Evolutionary conservation across 2,329 filamentous ascomycete genomes (phyloP).

Genomic region (Colletotrichum tabaci): DNA sequence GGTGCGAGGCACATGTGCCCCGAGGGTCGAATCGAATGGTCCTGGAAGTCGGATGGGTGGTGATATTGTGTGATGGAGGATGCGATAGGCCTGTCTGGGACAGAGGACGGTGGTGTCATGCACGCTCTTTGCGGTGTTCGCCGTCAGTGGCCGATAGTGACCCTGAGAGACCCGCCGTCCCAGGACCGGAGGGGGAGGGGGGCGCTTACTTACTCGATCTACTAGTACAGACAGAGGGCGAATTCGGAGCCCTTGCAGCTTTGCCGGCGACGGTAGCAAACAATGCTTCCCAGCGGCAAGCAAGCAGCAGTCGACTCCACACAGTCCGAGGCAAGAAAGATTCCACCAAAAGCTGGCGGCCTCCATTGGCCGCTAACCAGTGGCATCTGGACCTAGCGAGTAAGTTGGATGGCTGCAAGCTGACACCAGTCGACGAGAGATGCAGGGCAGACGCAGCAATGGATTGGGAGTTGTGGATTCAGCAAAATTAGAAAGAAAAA

Average conservation of each 20-base stretch:
- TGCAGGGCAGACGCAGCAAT: slow-evolving; percentile 21
- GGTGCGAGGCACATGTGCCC: slow-evolving; percentile 30
- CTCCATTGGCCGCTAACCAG: slow-evolving; percentile 29
- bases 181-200: neutral
- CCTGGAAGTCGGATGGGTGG: slow-evolving; percentile 43
- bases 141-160: slow-evolving; percentile 29
- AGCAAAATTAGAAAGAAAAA: no score
- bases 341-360: slow-evolving; percentile 15
- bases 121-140: slow-evolving; percentile 30
- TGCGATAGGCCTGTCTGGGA: slow-evolving; percentile 27
- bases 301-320: slow-evolving; percentile 17
- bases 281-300: slow-evolving; percentile 11
- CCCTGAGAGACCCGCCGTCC: slow-evolving; percentile 22
- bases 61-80: slow-evolving; percentile 35
- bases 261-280: slow-evolving; percentile 21
- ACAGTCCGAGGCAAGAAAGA: slow-evolving; percentile 15
- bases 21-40: slow-evolving; percentile 28
- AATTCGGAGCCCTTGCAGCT: slow-evolving; percentile 36
- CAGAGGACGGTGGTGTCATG: slow-evolving; percentile 38
- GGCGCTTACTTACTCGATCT: no score
- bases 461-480: slow-evolving; percentile 1
- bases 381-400: slow-evolving; percentile 21
- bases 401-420: slow-evolving; percentile 19
- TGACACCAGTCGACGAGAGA: slow-evolving; percentile 13
- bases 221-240: slow-evolving; percentile 18